Conservation (phyloP, 2,329 filamentous ascomycete genomes). For the Aspergillus quadrilineatus region DNA sequence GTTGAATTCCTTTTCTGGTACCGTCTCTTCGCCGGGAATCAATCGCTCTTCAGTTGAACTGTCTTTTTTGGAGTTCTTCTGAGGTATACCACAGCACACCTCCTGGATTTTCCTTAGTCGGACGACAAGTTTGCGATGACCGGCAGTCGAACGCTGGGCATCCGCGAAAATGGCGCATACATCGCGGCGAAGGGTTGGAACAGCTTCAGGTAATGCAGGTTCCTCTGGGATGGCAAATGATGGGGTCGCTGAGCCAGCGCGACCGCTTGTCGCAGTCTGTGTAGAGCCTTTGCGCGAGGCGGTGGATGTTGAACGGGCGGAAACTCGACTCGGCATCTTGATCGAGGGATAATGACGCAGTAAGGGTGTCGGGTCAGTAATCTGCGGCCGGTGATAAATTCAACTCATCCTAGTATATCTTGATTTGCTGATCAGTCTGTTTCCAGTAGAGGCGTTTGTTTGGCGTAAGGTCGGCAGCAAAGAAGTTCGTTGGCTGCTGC, state of each 20-base stretch:
- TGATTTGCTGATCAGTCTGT: not conserved
- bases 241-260: conserved; percentile 57
- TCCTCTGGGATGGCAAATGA: conserved; percentile 63
- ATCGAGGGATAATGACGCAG: conserved; percentile 21
- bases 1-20: conserved; percentile 85
- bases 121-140: conserved; percentile 85
- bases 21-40: conserved; percentile 58
- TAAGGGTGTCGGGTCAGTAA: conserved; percentile 10
- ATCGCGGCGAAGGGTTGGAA: conserved; percentile 65
- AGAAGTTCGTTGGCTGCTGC: not conserved
- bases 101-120: conserved; percentile 89
- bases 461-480: not conserved
- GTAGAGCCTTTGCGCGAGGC: conserved; percentile 41
- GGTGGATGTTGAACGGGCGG: conserved; percentile 38
- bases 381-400: conserved; percentile 1
- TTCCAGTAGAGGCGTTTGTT: not conserved
- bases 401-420: conserved; percentile 16
- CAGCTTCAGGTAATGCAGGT: conserved; percentile 36
- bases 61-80: conserved; percentile 36
- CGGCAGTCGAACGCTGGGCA: conserved; percentile 84
- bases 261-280: conserved; percentile 83
- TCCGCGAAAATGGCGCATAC: conserved; percentile 73
- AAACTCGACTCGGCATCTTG: conserved; percentile 41
- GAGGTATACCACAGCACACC: conserved; percentile 64
- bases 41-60: conserved; percentile 48